Percentiles rank a stretch among this genome's conserved stretches.
phyloP scores from a whole-genome alignment of 2,329 filamentous ascomycete genomes.

The Helotiales sp. region DNA sequence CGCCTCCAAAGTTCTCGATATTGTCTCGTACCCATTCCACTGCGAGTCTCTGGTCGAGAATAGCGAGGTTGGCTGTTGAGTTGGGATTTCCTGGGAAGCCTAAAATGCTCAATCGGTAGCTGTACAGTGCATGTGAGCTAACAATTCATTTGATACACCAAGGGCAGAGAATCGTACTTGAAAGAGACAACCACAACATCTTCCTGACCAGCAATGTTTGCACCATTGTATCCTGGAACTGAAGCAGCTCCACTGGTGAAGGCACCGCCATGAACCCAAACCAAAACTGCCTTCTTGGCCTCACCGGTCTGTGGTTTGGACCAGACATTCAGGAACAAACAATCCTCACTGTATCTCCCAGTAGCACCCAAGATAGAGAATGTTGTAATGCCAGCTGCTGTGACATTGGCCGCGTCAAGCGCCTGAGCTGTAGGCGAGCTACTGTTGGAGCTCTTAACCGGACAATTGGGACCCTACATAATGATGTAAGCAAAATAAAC shows the following conservation, averaged over 20 bases:
- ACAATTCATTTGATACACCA: background rate
- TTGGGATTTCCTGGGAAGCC: constrained; percentile 45
- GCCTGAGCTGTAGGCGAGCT: background rate
- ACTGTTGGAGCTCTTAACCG: constrained; percentile 15
- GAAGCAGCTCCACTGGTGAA: constrained; percentile 48
- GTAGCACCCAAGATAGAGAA: constrained; percentile 17
- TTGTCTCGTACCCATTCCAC: constrained; percentile 66
- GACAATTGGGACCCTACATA: constrained; percentile 33
- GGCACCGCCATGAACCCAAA: constrained; percentile 52
- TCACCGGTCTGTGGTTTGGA: constrained; percentile 42
- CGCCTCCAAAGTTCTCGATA: constrained; percentile 63
- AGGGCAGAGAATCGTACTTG: constrained; percentile 46
- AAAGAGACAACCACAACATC: constrained; percentile 53
- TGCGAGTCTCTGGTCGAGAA: constrained; percentile 64
- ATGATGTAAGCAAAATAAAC: constrained; percentile 15
- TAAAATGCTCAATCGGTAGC: constrained; percentile 47
- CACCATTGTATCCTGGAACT: constrained; percentile 49
- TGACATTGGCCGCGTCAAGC: constrained; percentile 34
- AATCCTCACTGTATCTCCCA: constrained; percentile 44
- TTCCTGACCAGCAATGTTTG: constrained; percentile 49
- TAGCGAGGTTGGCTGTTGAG: constrained; percentile 57
- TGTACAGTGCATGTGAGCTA: constrained; percentile 32
- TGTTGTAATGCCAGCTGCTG: constrained; percentile 26
- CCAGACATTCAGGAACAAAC: constrained; percentile 48
- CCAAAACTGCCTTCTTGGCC: constrained; percentile 48